phyloP scores from a whole-genome alignment of 2,329 filamentous ascomycete species.

The Xylaria polymorpha region DNA sequence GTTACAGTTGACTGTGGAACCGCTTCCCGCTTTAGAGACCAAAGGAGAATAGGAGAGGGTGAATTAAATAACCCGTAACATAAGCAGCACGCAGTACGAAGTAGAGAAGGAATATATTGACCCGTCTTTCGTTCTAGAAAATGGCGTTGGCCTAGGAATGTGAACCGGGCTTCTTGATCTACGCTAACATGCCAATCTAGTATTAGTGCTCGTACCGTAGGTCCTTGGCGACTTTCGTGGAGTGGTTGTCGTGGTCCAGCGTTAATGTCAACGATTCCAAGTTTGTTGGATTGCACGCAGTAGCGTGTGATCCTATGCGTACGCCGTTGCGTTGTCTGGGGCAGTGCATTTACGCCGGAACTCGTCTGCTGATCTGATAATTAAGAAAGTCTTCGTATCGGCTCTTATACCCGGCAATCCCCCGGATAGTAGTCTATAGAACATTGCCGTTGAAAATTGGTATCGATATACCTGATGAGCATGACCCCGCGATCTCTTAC shows the following conservation, averaged over 20 bases:
- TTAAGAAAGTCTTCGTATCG: background rate
- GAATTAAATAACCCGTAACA: background rate
- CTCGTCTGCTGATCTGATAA: constrained; percentile 10
- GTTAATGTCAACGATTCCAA: constrained; percentile 9
- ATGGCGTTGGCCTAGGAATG: background rate
- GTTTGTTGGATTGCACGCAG: constrained; percentile 1
- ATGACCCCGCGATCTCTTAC: background rate
- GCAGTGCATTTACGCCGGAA: background rate
- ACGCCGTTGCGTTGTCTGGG: background rate
- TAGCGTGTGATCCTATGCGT: background rate
- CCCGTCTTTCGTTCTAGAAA: constrained; percentile 7
- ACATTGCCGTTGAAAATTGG: no score
- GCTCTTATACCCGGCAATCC: constrained; percentile 3
- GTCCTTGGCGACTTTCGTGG: background rate
- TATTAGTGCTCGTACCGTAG: background rate
- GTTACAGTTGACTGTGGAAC: background rate
- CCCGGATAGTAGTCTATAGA: background rate
- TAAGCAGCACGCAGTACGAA: background rate
- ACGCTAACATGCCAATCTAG: background rate
- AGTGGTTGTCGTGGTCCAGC: background rate
- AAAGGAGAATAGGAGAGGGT: constrained; percentile 8
- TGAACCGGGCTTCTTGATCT: constrained; percentile 1
- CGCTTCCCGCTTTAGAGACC: background rate
- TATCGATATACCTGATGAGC: background rate
- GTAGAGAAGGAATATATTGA: background rate